These are phyloP conservation scores for Xerocomus potaroensis DNA, from an alignment of 768 basidiomycete species.

Conservation along the genomic window DNA sequence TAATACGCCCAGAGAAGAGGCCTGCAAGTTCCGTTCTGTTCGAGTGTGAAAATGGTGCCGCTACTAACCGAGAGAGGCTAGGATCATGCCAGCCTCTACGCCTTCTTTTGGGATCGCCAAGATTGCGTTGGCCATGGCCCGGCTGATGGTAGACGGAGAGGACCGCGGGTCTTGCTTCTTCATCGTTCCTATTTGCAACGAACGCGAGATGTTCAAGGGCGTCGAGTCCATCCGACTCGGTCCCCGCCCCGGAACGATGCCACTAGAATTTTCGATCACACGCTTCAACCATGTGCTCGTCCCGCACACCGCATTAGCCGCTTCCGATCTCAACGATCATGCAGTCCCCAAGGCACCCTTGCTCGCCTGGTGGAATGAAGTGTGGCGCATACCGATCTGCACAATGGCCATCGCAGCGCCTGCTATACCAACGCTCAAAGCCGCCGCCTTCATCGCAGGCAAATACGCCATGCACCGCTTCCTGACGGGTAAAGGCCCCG, in stretches of 20 bases:
- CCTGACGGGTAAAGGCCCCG: conserved; percentile 40
- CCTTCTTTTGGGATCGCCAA: conserved; percentile 51
- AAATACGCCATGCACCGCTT: conserved; percentile 54
- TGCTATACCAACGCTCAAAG: conserved; percentile 49
- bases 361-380: conserved; percentile 52
- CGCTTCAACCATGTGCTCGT: conserved; percentile 51
- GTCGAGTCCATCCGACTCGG: conserved; percentile 49
- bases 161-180: conserved; percentile 52
- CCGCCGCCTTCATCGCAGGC: conserved; percentile 52
- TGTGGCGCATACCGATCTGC: conserved; percentile 53
- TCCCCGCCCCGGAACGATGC: conserved; percentile 47
- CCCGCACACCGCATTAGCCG: conserved; percentile 24
- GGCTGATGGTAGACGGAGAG: conserved; percentile 47
- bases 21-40: conserved; percentile 43
- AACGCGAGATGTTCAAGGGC: conserved; percentile 49
- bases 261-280: conserved; percentile 56
- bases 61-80: conserved; percentile 18
- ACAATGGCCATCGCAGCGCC: conserved; percentile 48
- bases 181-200: conserved; percentile 52
- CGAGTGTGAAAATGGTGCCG: too few species aligned
- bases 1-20: conserved; percentile 53
- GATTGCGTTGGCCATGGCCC: conserved; percentile 54
- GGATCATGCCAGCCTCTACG: conserved; percentile 59
- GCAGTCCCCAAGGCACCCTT: conserved; percentile 36
- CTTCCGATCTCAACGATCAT: conserved; percentile 33